Base-by-base conservation (phyloP, 2,329 filamentous ascomycete genomes). In the Venturia carpophila region DNA sequence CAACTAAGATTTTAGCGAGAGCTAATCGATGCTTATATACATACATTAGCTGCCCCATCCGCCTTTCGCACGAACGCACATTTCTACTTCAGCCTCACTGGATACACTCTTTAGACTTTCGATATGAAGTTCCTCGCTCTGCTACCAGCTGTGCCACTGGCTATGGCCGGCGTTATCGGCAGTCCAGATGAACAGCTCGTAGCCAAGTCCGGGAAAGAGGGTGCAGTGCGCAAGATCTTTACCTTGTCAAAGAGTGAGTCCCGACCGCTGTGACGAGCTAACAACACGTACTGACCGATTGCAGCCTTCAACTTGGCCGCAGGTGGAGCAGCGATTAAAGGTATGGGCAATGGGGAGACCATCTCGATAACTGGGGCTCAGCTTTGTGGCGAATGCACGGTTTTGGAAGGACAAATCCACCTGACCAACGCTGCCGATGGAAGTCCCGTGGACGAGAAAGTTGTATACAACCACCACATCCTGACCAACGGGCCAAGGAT, bases 391-490 rank as follows among this genome's bases (percentile, higher is more conserved):
- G 27, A 42, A 10, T 63, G 62, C 30, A 63, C 62, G 2, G 62
- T 63, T 39, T 43, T 63, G 5, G 45, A 42, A 10, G 62, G 62
- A 13, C 62, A 63, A 21, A 63, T 63, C 5, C 45, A 63, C 19
- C 24, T 63, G n/a, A 49, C 47, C 62, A 34, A 63, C 24, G 56
- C 34, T 17, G 39, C 60, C 11, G 60, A 62, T 3, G 39, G 34
- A 37, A 43, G 24, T 6, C 60, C 60, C 60, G 37, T 62, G 34
- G 24, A 43, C 39, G 43, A 42, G 39, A 43, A 43, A 19, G 47
- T 52, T 6, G 43, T 63, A 5, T 63, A 63, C 30, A 41, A 30
- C 43, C 62, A 63, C 62, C 62, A 63, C 43, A 63, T 63, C n/a
- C 39, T 63, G 24, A 63, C 62, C 43, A 63, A 63, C 43, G 62